phyloP scores from a whole-genome alignment of 371 early-diverging fungal genomes.

The Actinomucor elegans region DNA sequence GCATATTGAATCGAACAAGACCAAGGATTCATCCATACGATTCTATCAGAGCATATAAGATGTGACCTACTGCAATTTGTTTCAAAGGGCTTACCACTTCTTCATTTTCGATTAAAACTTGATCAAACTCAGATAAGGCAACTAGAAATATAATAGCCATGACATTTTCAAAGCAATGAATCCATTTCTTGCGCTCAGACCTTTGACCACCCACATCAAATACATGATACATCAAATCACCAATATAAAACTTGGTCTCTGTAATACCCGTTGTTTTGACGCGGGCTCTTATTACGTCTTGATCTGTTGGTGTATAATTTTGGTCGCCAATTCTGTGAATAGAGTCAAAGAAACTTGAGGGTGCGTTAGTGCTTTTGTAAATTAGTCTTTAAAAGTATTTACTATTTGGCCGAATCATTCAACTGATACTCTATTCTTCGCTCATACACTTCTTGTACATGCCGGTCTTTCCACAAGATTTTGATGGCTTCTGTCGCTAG shows the following conservation, averaged over 20 bases:
- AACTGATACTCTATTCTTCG: conserved; percentile 81
- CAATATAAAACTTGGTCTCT: conserved; percentile 77
- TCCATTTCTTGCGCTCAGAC: conserved; percentile 88
- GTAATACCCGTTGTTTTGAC: conserved; percentile 80
- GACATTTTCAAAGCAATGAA: conserved; percentile 88
- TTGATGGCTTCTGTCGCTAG: conserved; percentile 76
- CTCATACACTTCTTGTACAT: conserved; percentile 71
- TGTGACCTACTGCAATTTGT: no score
- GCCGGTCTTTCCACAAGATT: conserved; percentile 81
- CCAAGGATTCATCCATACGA: conserved; percentile 95
- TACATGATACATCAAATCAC: conserved; percentile 73
- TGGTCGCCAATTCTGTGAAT: conserved; percentile 82
- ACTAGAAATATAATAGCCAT: conserved; percentile 89
- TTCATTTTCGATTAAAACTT: conserved; percentile 87
- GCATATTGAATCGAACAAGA: conserved; percentile 94
- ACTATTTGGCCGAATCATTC: conserved; percentile 81
- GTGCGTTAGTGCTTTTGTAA: no score
- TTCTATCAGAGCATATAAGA: no score
- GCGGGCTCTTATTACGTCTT: conserved; percentile 71
- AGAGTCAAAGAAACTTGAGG: conserved; percentile 81
- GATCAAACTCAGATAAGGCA: conserved; percentile 88
- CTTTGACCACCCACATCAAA: conserved; percentile 91
- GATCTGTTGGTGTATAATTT: conserved; percentile 75
- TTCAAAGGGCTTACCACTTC: neutral
- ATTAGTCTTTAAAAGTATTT: no score